Base-by-base conservation (phyloP, 2,329 filamentous ascomycete species). In the Metarhizium rileyi region DNA sequence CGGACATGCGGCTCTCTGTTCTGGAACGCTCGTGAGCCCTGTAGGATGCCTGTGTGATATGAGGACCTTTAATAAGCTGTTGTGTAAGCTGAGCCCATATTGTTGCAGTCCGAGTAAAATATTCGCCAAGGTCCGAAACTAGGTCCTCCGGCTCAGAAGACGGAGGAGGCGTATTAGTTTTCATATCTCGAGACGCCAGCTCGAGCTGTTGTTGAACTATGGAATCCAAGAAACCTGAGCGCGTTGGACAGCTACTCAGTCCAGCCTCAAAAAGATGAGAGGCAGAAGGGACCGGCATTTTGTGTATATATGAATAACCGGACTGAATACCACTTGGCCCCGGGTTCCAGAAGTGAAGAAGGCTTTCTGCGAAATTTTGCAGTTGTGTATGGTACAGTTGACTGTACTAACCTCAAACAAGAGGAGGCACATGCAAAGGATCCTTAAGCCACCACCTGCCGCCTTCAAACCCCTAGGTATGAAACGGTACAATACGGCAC, bases 101-200 rank as follows among this genome's bases (percentile, higher is more conserved):
- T 35, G 59, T 49, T 22, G 66, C 63, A n/a, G 62, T 65, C 25
- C 61, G 63, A 27, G 58, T 56, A 23, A 68, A 52, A 50, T 68
- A 69, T 23, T 68, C 65, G 28, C 66, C 66, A 50, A 67, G 59
- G 30, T 67, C 64, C 28, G 55, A 55, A 40, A 67, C 58, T 46
- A 68, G 50, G 38, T 61, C 63, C 14, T 59, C 56, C 14, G 59
- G 53, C 41, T 57, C 52, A n/a, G 47, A 50, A 25, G 41, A 41
- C 10, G 49, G 51, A 41, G 52, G 54, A n/a, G 46, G 49, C 45
- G 55, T 48, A n/a, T 45, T 49, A 36, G 50, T 55, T 47, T 58
- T 56, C 26, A 62, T 44, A 14, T 62, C 55, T 23, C 45, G 56
- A 47, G 58, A 51, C 46, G 58, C 58, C 40, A 54, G 46, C 22